Conservation (phyloP, 2,329 filamentous ascomycete genomes). For the Fusarium pseudoanthophilum region DNA sequence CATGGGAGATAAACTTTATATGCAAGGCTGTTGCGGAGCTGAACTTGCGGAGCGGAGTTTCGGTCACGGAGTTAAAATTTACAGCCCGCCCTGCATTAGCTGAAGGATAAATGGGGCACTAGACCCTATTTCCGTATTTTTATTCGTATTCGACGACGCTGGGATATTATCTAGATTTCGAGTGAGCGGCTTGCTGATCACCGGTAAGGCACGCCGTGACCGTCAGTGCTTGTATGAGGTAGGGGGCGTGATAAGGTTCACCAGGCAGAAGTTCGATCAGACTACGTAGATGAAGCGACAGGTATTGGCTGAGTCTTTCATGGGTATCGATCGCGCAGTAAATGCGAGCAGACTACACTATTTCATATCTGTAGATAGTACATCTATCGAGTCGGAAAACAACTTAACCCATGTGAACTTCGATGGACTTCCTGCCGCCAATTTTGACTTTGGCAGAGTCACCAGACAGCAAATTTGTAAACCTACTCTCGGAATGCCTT, state of each 20-base stretch:
- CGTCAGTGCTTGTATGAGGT: background rate
- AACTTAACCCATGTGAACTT: rapidly evolving
- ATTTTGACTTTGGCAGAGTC: background rate
- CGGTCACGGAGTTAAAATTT: background rate
- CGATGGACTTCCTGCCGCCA: background rate
- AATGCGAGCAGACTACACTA: rapidly evolving
- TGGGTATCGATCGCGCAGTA: rapidly evolving
- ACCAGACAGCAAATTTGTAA: background rate
- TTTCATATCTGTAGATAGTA: background rate
- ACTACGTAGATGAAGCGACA: background rate
- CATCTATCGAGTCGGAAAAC: background rate
- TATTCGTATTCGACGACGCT: too few species aligned
- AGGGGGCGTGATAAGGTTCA: background rate
- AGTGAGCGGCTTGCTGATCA: rapidly evolving
- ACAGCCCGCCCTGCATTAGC: background rate
- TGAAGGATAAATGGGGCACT: background rate
- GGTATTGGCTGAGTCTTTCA: rapidly evolving
- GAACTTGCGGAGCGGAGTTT: background rate
- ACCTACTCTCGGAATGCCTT: background rate
- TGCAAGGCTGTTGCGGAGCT: background rate
- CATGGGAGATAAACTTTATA: background rate
- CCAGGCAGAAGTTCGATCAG: rapidly evolving
- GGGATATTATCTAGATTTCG: rapidly evolving
- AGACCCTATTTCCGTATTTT: rapidly evolving
- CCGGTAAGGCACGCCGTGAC: rapidly evolving